Evolutionary conservation across 192 early-diverging fungal genomes (phyloP).

Genomic region (Coemansia sp.): DNA sequence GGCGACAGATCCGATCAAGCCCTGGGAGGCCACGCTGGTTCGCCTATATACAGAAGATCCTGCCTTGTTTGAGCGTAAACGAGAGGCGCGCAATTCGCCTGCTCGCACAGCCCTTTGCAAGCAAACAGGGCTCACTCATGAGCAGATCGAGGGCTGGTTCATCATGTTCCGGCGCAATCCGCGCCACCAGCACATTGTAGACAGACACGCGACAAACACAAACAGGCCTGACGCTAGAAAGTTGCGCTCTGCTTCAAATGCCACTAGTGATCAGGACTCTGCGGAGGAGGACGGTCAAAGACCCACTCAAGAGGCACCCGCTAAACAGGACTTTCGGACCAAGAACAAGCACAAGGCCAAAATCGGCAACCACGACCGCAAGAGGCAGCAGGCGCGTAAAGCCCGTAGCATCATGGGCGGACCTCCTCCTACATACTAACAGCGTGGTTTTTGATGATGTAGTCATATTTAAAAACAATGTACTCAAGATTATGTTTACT

Average conservation of each 20-base stretch:
- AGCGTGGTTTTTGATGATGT: too few species aligned
- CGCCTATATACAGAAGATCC: slow-evolving; percentile 62
- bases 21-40: slow-evolving; percentile 69
- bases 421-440: not conserved
- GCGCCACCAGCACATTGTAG: slow-evolving; percentile 64
- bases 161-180: slow-evolving; percentile 86
- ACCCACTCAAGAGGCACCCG: slow-evolving; percentile 5
- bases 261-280: not conserved
- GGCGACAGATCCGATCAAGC: slow-evolving; percentile 60
- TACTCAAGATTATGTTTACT: slow-evolving; percentile 4
- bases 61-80: slow-evolving; percentile 67
- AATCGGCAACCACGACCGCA: slow-evolving; percentile 76
- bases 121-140: slow-evolving; percentile 79
- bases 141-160: slow-evolving; percentile 94
- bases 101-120: slow-evolving; percentile 64
- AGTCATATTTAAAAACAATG: not conserved
- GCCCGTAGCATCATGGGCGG: slow-evolving; percentile 44
- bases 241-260: not conserved
- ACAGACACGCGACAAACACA: slow-evolving; percentile 43
- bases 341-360: slow-evolving; percentile 71
- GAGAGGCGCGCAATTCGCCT: slow-evolving; percentile 63
- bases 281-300: not conserved
- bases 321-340: slow-evolving; percentile 38
- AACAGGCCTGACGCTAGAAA: not conserved
- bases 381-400: slow-evolving; percentile 75